Evolutionary conservation across 306 rosid species (phyloP).

Genomic region (Heteromeles arbutifolia): DNA sequence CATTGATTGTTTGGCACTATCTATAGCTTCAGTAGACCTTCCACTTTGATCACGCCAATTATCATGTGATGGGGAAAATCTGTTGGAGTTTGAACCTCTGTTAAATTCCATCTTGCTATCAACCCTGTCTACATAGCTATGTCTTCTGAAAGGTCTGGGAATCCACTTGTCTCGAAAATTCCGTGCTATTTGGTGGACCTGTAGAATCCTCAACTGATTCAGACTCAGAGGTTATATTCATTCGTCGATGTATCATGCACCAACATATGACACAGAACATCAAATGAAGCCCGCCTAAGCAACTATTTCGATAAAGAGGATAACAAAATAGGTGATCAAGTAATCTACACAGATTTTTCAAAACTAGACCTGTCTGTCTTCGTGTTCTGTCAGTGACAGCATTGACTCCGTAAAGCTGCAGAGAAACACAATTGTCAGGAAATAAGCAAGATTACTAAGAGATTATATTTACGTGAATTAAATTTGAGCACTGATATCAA

Average conservation of each 20-base stretch:
- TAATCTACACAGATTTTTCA: background rate
- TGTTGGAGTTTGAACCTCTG: slow-evolving; percentile 47
- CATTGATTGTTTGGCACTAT: slow-evolving; percentile 42
- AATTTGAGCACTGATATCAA: slow-evolving; percentile 7
- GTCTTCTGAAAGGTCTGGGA: slow-evolving; percentile 54
- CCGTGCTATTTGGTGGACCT: slow-evolving; percentile 99
- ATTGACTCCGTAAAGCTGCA: slow-evolving; percentile 90
- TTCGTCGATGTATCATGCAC: background rate
- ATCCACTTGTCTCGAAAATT: slow-evolving; percentile 94
- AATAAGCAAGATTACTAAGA: slow-evolving; percentile 4
- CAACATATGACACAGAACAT: background rate
- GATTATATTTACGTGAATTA: background rate
- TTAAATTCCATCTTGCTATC: slow-evolving; percentile 54
- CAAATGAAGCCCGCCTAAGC: background rate
- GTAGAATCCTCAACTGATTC: slow-evolving; percentile 20
- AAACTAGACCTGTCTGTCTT: slow-evolving; percentile 77
- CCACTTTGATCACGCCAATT: slow-evolving; percentile 56
- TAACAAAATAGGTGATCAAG: background rate
- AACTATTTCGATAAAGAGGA: background rate
- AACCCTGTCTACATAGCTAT: slow-evolving; percentile 52
- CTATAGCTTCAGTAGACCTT: slow-evolving; percentile 56
- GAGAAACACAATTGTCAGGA: slow-evolving; percentile 25
- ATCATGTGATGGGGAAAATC: slow-evolving; percentile 39
- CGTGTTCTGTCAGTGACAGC: slow-evolving; percentile 89
- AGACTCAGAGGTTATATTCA: slow-evolving; percentile 9